A percentile compares a stretch with the other conserved stretches of the same genome.
phyloP scores from a whole-genome alignment of 2,329 filamentous ascomycete species.

The Verticillium zaregamsianum region DNA sequence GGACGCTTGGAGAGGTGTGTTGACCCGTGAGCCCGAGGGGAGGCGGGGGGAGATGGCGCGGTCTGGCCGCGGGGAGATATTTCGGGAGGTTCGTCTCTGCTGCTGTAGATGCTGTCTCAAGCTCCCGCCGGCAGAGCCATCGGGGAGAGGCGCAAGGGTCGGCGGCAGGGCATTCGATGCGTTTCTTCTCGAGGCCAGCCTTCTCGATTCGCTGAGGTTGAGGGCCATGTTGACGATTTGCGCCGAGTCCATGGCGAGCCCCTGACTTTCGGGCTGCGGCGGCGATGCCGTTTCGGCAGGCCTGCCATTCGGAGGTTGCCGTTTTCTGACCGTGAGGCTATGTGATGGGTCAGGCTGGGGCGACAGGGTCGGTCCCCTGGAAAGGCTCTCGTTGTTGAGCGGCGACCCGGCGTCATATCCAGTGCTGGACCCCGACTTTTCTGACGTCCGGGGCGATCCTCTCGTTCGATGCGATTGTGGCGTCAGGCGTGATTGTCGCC shows the following conservation, averaged over 20 bases:
- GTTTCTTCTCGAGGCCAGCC: slow-evolving; percentile 56
- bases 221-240: slow-evolving; percentile 93
- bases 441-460: slow-evolving; percentile 6
- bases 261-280: slow-evolving; percentile 15
- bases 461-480: slow-evolving; percentile 5
- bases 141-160: slow-evolving; percentile 46
- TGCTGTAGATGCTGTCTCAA: slow-evolving; percentile 68
- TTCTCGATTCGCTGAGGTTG: slow-evolving; percentile 77
- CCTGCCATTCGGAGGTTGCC: slow-evolving; percentile 15
- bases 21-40: slow-evolving; percentile 30
- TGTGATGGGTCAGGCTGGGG: slow-evolving; percentile 6
- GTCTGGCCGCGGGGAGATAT: slow-evolving; percentile 54
- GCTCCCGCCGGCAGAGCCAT: slow-evolving; percentile 49
- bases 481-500: slow-evolving; percentile 18
- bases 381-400: slow-evolving; percentile 2
- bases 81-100: slow-evolving; percentile 60
- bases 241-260: slow-evolving; percentile 69
- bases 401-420: slow-evolving; percentile 6
- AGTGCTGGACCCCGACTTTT: slow-evolving; percentile 6
- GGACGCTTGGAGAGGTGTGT: slow-evolving; percentile 41
- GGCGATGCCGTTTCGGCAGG: slow-evolving; percentile 9
- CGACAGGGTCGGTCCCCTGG: slow-evolving; percentile 2
- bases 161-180: slow-evolving; percentile 48
- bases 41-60: slow-evolving; percentile 35
- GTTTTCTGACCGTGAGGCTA: slow-evolving; percentile 9